A percentile compares a stretch with the other conserved stretches of the same genome.
phyloP scores from a whole-genome alignment of 2,329 filamentous ascomycete species.

The Zymoseptoria ardabiliae region DNA sequence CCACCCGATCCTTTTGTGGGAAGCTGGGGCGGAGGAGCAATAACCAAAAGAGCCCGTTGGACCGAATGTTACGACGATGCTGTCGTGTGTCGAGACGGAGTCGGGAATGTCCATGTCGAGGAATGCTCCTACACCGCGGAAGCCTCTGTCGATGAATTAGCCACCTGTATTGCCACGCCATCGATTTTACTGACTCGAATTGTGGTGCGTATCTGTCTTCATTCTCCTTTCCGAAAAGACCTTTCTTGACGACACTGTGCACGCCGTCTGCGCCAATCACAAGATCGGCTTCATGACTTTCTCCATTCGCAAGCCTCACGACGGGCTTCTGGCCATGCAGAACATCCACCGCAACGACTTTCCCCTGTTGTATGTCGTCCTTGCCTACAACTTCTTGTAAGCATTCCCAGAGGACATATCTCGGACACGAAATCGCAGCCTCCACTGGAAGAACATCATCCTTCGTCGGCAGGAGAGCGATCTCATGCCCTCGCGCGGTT shows the following conservation, averaged over 20 bases:
- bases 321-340: background rate
- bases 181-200: slow-evolving; percentile 5
- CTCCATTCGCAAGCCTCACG: slow-evolving; percentile 9
- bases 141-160: slow-evolving; percentile 9
- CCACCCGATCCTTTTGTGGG: slow-evolving; percentile 8
- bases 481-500: slow-evolving; percentile 3
- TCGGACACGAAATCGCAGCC: slow-evolving; percentile 1
- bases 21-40: slow-evolving; percentile 29
- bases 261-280: slow-evolving; percentile 19
- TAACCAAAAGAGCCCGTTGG: slow-evolving; percentile 47
- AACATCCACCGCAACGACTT: slow-evolving; percentile 5
- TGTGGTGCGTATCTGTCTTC: slow-evolving; percentile 29
- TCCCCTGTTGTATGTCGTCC: background rate
- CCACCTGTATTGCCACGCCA: background rate
- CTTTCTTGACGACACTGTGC: slow-evolving; percentile 16
- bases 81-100: slow-evolving; percentile 35
- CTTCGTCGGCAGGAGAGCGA: slow-evolving; percentile 1
- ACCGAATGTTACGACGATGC: slow-evolving; percentile 36
- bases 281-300: slow-evolving; percentile 7
- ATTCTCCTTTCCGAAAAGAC: slow-evolving; percentile 30
- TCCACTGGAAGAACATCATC: background rate
- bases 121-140: slow-evolving; percentile 1
- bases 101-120: slow-evolving; percentile 38
- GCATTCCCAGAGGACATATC: slow-evolving; percentile 5
- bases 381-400: slow-evolving; percentile 1